These are phyloP conservation scores for Claviceps monticola DNA, from an alignment of 2,329 filamentous ascomycete genomes.

Conservation along the genomic window DNA sequence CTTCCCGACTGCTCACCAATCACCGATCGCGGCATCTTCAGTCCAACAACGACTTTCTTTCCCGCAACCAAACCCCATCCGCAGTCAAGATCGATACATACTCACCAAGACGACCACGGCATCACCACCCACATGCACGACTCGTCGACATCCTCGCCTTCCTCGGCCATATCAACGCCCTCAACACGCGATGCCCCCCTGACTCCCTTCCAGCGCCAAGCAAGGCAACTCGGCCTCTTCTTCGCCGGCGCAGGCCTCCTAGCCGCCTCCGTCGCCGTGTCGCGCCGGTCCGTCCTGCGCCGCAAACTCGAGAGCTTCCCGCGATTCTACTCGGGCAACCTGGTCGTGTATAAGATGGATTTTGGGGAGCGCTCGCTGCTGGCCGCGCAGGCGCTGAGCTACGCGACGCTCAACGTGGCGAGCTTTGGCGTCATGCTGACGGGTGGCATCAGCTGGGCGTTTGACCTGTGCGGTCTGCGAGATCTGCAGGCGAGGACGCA, in stretches of 20 bases:
- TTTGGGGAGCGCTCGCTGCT: conserved; percentile 36
- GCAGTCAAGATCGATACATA: background rate
- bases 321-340: conserved; percentile 56
- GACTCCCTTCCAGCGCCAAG: conserved; percentile 26
- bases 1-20: background rate
- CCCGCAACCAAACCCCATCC: background rate
- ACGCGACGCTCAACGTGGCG: conserved; percentile 76
- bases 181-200: conserved; percentile 16
- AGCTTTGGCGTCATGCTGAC: conserved; percentile 61
- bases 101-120: background rate
- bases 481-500: conserved; percentile 46
- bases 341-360: conserved; percentile 13
- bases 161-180: conserved; percentile 7
- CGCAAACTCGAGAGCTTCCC: conserved; percentile 50
- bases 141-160: conserved; percentile 3
- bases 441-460: conserved; percentile 61
- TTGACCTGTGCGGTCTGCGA: conserved; percentile 58
- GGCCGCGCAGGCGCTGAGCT: conserved; percentile 67
- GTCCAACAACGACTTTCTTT: background rate
- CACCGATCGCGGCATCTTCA: background rate
- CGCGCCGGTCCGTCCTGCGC: conserved; percentile 53
- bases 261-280: conserved; percentile 54
- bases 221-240: conserved; percentile 56
- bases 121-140: conserved; percentile 2
- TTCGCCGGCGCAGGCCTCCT: conserved; percentile 65